Conservation (phyloP, 768 basidiomycete species). For the Boletus rubescentipes region DNA sequence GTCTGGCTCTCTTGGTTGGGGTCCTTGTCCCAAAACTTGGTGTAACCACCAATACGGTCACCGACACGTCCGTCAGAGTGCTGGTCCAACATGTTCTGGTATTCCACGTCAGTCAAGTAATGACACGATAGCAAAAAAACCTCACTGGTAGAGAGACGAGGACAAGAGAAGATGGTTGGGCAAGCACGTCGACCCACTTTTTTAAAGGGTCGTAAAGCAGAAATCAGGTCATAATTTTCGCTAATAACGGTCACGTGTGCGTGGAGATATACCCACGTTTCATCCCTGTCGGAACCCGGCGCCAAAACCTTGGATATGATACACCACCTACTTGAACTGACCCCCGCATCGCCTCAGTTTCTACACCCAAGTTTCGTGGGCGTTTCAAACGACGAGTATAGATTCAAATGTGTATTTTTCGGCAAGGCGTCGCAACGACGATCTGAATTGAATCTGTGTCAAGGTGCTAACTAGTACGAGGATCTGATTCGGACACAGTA, state of each 20-base stretch:
- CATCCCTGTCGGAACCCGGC: too few species aligned
- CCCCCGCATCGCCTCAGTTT: too few species aligned
- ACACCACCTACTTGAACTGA: too few species aligned
- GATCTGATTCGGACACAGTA: too few species aligned
- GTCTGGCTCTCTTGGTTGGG: constrained; percentile 59
- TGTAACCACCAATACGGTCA: constrained; percentile 80
- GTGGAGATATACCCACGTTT: neutral
- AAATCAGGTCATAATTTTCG: constrained; percentile 22
- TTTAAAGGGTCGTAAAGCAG: constrained; percentile 7
- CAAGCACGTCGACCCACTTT: neutral
- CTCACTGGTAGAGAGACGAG: neutral
- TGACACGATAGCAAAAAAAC: neutral
- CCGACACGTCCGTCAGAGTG: constrained; percentile 58
- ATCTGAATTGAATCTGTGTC: too few species aligned
- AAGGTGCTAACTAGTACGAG: too few species aligned
- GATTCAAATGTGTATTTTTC: too few species aligned
- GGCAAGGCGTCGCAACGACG: too few species aligned
- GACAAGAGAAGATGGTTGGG: neutral
- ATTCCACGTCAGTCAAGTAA: neutral
- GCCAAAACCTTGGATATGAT: too few species aligned
- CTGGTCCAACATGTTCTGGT: constrained; percentile 20
- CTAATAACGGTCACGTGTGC: constrained; percentile 6
- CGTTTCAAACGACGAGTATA: too few species aligned
- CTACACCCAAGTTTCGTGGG: too few species aligned
- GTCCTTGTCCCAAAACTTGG: constrained; percentile 90